Evolutionary conservation across 495 filamentous ascomycete genomes (phyloP).

Genomic region (Daldinia concentrica): DNA sequence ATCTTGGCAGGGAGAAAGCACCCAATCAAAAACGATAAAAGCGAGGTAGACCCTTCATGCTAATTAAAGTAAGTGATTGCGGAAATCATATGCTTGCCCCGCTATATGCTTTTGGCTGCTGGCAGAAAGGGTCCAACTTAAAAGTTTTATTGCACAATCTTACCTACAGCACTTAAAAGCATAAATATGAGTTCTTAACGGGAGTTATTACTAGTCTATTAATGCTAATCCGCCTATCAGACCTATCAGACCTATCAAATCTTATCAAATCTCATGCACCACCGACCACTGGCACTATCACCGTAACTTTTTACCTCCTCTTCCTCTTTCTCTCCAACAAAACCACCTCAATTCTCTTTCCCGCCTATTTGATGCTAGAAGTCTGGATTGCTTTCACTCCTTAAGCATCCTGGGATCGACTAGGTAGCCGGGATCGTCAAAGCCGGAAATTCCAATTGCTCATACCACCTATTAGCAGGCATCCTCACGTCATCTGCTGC

Average conservation of each 20-base stretch:
- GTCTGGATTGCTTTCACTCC: conserved; percentile 46
- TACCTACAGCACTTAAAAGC: conserved; percentile 8
- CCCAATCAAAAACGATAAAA: conserved; percentile 19
- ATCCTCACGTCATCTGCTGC: conserved; percentile 12
- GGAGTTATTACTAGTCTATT: conserved; percentile 12
- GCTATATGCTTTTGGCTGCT: not conserved
- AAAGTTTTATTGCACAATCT: conserved; percentile 28
- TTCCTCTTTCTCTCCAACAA: conserved; percentile 23
- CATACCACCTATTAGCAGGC: not conserved
- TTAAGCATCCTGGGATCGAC: conserved; percentile 43
- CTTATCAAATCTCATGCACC: conserved; percentile 13
- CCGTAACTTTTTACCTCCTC: conserved; percentile 25
- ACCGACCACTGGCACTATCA: not conserved
- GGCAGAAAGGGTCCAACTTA: conserved; percentile 24
- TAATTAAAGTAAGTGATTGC: no score
- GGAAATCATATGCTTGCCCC: conserved; percentile 8
- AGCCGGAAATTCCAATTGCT: conserved; percentile 6
- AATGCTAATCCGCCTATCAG: conserved; percentile 23
- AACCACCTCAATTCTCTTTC: conserved; percentile 1
- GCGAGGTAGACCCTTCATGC: not conserved
- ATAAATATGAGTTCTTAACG: conserved; percentile 13
- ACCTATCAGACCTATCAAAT: not conserved
- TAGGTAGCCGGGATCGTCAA: conserved; percentile 20
- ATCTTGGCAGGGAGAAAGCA: conserved; percentile 1
- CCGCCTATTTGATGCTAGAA: conserved; percentile 9